A percentile compares a stretch with the other conserved stretches of the same genome.
phyloP scores from a whole-genome alignment of 768 basidiomycete genomes.

The Mycena venus region DNA sequence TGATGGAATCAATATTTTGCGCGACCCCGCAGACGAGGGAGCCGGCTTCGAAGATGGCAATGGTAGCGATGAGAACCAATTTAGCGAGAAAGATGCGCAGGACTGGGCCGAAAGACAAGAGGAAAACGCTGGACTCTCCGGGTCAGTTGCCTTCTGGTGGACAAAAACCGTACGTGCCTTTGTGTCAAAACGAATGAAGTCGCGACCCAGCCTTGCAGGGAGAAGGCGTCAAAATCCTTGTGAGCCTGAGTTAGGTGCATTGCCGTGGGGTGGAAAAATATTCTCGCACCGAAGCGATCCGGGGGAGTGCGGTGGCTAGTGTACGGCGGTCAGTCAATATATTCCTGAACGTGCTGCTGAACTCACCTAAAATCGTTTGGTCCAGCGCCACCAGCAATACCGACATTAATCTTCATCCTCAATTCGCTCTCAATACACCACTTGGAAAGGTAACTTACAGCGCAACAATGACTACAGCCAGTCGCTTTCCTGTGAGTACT shows the following conservation, averaged over 20 bases:
- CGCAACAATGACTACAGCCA: background rate
- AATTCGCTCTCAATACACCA: background rate
- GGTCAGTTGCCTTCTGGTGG: background rate
- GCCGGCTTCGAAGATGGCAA: background rate
- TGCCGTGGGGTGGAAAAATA: background rate
- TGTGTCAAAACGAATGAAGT: background rate
- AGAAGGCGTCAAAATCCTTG: background rate
- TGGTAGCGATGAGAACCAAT: background rate
- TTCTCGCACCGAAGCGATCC: constrained; percentile 13
- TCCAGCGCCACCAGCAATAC: constrained; percentile 4
- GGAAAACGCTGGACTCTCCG: background rate
- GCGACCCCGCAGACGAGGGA: constrained; percentile 16
- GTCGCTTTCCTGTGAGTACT: background rate
- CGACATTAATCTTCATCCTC: background rate
- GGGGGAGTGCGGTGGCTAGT: constrained; percentile 12
- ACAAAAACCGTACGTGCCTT: background rate
- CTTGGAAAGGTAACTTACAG: background rate
- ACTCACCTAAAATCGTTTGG: background rate
- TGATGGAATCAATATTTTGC: background rate
- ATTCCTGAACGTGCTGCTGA: background rate
- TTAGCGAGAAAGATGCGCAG: constrained; percentile 15
- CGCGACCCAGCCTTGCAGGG: background rate
- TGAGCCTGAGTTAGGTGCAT: background rate
- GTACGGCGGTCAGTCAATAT: background rate
- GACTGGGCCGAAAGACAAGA: constrained; percentile 17